Base-by-base conservation (phyloP, 257 asterid species). In the Ligustrum vulgare region DNA sequence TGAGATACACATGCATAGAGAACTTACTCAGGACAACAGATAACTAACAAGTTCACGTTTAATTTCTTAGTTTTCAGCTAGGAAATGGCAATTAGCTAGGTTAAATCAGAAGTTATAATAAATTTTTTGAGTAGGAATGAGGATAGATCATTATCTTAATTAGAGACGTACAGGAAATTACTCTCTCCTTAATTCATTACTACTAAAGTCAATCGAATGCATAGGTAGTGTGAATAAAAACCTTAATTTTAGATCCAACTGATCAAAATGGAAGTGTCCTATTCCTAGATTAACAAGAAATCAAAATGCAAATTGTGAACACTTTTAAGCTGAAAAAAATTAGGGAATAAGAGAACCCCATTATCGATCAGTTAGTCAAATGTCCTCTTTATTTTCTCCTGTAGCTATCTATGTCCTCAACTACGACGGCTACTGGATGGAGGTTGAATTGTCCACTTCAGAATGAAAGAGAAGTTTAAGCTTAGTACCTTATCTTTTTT, bases 401-500 rank as follows among this genome's bases (percentile, higher is more conserved):
- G n/a, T n/a, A n/a, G n/a, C n/a, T n/a, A n/a, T n/a, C n/a, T n/a
- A n/a, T n/a, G n/a, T n/a, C n/a, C n/a, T 28, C 1, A 28, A 28
- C 31, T 28, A 28, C 31, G 31, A 28, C 31, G 31, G 31, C 31
- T 1, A 28, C 31, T 28, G 31, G 1, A 28, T 28, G 31, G 31
- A 28, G 31, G 31, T 28, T 28, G 31, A 28, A 23, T 60, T 60
- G 23, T 60, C 33, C 32, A 22, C 16, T 60, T 9, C 66, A 23
- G 2, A 60, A 9, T 60, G 66, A 25, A 60, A 60, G 5, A 23
- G 2, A 51, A 9, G 18, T 51, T 23, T 20, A 60, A 23, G 66
- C 66, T 71, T 80, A 43, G 67, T 85, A 93, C 96, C 96, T 87
- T n/a, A n/a, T n/a, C n/a, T n/a, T n/a, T n/a, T n/a, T n/a, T n/a